A percentile compares a stretch with the other conserved stretches of the same genome.
These are phyloP conservation scores for Biancaea sappan DNA, from an alignment of 306 rosid species.

Conservation along the genomic window DNA sequence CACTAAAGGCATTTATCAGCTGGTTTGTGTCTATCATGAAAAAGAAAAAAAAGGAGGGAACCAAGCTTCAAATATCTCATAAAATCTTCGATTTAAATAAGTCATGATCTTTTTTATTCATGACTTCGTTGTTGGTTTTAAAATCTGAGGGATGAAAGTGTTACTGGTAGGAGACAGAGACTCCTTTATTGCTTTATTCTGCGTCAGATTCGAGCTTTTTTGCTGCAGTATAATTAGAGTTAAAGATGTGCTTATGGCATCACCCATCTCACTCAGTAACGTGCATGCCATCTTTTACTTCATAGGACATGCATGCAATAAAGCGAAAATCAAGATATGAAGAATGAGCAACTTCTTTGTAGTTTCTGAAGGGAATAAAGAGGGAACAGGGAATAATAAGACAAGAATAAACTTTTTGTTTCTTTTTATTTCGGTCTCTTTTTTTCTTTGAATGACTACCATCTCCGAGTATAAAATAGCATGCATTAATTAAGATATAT, in stretches of 20 bases:
- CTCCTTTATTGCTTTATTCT: constrained; percentile 74
- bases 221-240: constrained; percentile 35
- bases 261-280: constrained; percentile 42
- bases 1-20: constrained; percentile 10
- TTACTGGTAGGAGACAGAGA: constrained; percentile 47
- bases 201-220: constrained; percentile 68
- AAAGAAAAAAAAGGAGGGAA: constrained; percentile 42
- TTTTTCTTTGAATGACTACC: constrained; percentile 41
- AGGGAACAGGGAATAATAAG: constrained; percentile 52
- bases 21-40: not conserved
- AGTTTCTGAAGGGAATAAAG: constrained; percentile 63
- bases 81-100: constrained; percentile 34
- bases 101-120: not conserved
- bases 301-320: constrained; percentile 75
- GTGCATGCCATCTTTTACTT: constrained; percentile 64
- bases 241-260: constrained; percentile 45
- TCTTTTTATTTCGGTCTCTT: constrained; percentile 34
- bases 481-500: not conserved
- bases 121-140: constrained; percentile 10
- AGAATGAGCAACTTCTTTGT: constrained; percentile 58
- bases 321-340: constrained; percentile 48
- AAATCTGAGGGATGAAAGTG: constrained; percentile 8
- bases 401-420: constrained; percentile 85
- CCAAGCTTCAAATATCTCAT: constrained; percentile 29
- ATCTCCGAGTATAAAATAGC: constrained; percentile 6